Evolutionary conservation across 2,329 filamentous ascomycete species (phyloP), one percentile per base, ranked within the genome.

Genomic region (Alternaria rosae): DNA sequence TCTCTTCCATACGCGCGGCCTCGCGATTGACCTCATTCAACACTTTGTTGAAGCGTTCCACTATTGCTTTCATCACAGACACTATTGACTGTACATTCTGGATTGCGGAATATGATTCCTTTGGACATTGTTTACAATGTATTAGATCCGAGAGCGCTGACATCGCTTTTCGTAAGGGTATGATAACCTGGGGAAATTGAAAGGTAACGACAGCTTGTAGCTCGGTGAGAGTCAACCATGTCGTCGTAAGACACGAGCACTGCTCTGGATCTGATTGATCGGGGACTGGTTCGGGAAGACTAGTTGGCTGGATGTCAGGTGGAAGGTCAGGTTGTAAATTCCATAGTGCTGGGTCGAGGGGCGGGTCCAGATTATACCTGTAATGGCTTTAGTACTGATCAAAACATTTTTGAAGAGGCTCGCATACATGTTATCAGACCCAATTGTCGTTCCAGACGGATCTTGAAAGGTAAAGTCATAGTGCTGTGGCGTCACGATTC

Each of bases 171-270:
- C 81, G 80, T 8, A 85, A 73, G 2, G 76, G 75, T 12, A 77
- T 69, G 6, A 85, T 70, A 7, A 81, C 74, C 52, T 75, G 76
- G 0, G 84, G 83, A 62, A 85, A 85, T 38, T 71, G 51, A 64
- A 81, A 76, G 43, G 65, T 63, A 23, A 68, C 63, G 52, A 83
- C 71, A 11, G 77, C 67, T 62, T 82, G 79, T 17, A 85, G 75
- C 43, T 76, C 78, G 17, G 75, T 78, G 21, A 84, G 71, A 2
- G 79, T 79, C 3, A 84, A 74, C 66, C 83, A 84, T 57, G 82
- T 80, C n/a, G 77, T 76, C 9, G 79, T 80, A 32, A 84, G 79
- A 62, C 83, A 85, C 52, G 78, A 77, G 68, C 83, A 84, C 13
- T 71, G 70, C 20, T 26, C 65, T 42, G 59, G 44, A 12, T 70